Evolutionary conservation across 2,329 filamentous ascomycete species (phyloP).

Genomic region (Calcarisporium arbuscula): DNA sequence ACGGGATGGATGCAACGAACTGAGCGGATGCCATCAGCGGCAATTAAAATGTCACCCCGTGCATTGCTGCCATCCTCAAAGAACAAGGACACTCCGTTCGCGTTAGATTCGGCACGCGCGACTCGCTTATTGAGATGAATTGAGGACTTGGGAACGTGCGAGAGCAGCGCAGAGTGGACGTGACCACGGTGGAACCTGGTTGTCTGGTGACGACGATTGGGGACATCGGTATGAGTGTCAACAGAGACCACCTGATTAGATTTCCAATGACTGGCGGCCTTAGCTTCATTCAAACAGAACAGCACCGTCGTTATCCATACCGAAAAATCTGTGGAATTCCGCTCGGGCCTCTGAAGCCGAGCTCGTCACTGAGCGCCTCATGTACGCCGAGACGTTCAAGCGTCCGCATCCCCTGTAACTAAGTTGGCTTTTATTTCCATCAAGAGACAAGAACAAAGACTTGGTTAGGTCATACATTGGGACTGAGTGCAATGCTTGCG

Average conservation of each 20-base stretch:
- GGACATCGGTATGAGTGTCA: slow-evolving; percentile 32
- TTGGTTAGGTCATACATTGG: slow-evolving; percentile 28
- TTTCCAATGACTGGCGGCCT: slow-evolving; percentile 37
- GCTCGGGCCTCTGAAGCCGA: slow-evolving; percentile 30
- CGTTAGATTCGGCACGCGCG: slow-evolving; percentile 16
- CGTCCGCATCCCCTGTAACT: slow-evolving; percentile 34
- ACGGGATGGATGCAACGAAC: slow-evolving; percentile 22
- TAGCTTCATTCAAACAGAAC: slow-evolving; percentile 17
- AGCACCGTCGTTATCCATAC: not conserved
- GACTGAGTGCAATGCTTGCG: slow-evolving; percentile 41
- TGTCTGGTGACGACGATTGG: slow-evolving; percentile 31
- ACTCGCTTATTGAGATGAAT: slow-evolving; percentile 39
- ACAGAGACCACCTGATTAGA: slow-evolving; percentile 39
- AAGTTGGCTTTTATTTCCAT: not conserved
- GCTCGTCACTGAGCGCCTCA: slow-evolving; percentile 31
- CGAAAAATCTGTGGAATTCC: slow-evolving; percentile 7
- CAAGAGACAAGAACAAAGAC: not conserved
- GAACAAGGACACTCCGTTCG: slow-evolving; percentile 19
- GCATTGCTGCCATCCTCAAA: slow-evolving; percentile 39
- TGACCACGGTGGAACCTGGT: slow-evolving; percentile 41
- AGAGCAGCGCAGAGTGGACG: slow-evolving; percentile 38
- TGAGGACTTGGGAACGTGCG: slow-evolving; percentile 32
- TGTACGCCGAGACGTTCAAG: slow-evolving; percentile 42
- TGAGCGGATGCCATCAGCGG: slow-evolving; percentile 47
- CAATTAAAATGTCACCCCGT: slow-evolving; percentile 40